Evolutionary conservation across 164 flowering plant species (phyloP).

Genomic region (Magnolia sinica): DNA sequence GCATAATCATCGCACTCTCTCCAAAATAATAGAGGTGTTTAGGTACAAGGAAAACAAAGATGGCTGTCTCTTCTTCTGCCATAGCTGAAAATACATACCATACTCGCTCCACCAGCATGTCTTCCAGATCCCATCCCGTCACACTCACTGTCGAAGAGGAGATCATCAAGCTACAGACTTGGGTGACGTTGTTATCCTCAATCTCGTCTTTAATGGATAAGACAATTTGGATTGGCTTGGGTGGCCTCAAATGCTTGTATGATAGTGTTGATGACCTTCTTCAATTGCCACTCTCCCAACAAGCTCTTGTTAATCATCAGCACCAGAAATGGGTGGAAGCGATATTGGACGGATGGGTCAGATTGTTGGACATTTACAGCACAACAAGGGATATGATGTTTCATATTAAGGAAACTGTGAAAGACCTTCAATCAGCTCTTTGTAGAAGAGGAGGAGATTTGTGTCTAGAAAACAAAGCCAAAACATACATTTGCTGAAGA

Average conservation of each 20-base stretch:
- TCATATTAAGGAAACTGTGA: constrained; percentile 28
- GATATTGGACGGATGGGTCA: constrained; percentile 31
- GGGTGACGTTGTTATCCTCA: neutral
- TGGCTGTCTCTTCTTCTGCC: neutral
- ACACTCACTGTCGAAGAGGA: constrained; percentile 10
- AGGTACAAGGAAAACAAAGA: neutral
- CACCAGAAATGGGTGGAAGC: constrained; percentile 30
- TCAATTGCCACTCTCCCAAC: constrained; percentile 3
- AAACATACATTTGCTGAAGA: constrained; percentile 23
- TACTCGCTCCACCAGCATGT: constrained; percentile 23
- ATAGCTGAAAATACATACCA: neutral
- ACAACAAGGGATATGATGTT: constrained; percentile 23
- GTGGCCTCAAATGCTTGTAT: neutral
- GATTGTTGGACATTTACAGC: constrained; percentile 34
- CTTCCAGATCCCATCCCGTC: constrained; percentile 20
- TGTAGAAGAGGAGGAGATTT: constrained; percentile 25
- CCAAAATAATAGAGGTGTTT: neutral
- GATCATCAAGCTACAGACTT: constrained; percentile 10
- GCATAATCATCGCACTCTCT: neutral
- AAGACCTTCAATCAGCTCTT: constrained; percentile 28
- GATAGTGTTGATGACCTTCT: neutral
- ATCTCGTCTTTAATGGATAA: neutral
- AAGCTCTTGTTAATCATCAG: neutral
- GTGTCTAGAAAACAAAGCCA: constrained; percentile 7
- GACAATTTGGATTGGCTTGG: neutral